Conservation (phyloP, 2,329 filamentous ascomycete species). For the Boeremia lycopersici region DNA sequence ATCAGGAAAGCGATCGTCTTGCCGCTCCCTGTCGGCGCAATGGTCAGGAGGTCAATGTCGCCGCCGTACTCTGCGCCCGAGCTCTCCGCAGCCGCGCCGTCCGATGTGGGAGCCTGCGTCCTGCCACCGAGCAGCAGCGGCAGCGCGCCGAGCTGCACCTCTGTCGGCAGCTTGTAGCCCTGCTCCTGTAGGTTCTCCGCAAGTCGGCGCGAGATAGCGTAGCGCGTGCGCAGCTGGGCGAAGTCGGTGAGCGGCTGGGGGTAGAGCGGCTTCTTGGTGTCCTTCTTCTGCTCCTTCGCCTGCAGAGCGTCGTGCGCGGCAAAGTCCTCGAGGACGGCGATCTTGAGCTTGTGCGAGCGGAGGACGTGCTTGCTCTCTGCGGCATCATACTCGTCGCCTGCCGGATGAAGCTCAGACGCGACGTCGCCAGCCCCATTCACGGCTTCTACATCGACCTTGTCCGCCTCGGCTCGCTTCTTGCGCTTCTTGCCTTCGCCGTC, state of each 20-base stretch:
- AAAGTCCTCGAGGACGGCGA: slow-evolving; percentile 70
- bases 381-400: slow-evolving; percentile 69
- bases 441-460: slow-evolving; percentile 7
- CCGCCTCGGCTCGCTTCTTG: slow-evolving; percentile 20
- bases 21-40: slow-evolving; percentile 94
- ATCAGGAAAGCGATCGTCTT: slow-evolving; percentile 95
- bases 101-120: neutral
- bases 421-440: neutral
- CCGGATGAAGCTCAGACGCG: slow-evolving; percentile 54
- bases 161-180: slow-evolving; percentile 85
- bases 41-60: slow-evolving; percentile 77
- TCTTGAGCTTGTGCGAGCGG: slow-evolving; percentile 81
- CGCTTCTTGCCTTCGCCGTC: slow-evolving; percentile 23
- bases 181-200: slow-evolving; percentile 81
- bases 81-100: slow-evolving; percentile 42
- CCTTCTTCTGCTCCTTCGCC: slow-evolving; percentile 55
- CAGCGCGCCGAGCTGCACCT: slow-evolving; percentile 87
- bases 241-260: slow-evolving; percentile 83
- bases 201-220: slow-evolving; percentile 75
- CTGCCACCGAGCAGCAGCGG: slow-evolving; percentile 72
- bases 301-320: slow-evolving; percentile 40
- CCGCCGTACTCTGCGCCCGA: slow-evolving; percentile 31
- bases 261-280: slow-evolving; percentile 68
- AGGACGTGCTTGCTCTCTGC: slow-evolving; percentile 76
- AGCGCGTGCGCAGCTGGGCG: slow-evolving; percentile 70